A percentile compares a stretch with the other conserved stretches of the same genome.
Conservation (phyloP, 352 stramenopile genomes). For the Thalassiosira exigua region DNA sequence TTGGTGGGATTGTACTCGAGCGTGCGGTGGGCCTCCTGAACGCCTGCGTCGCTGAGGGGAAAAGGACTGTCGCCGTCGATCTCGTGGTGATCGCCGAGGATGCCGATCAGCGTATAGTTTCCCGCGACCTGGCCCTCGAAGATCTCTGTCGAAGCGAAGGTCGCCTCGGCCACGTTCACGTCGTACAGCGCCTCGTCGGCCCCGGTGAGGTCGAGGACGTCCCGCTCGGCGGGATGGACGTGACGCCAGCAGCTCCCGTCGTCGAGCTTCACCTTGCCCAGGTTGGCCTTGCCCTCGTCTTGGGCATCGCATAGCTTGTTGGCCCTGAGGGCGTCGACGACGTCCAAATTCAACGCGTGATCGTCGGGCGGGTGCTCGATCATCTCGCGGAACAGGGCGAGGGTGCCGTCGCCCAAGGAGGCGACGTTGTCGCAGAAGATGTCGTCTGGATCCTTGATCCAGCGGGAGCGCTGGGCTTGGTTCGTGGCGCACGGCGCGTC, state of each 20-base stretch:
- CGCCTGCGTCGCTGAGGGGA: background rate
- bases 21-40: constrained; percentile 9
- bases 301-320: background rate
- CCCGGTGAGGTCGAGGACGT: constrained; percentile 45
- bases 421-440: constrained; percentile 7
- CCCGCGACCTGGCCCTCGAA: constrained; percentile 6
- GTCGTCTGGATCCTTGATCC: constrained; percentile 17
- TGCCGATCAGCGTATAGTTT: constrained; percentile 7
- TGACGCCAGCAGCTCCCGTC: constrained; percentile 47
- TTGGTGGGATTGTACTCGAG: constrained; percentile 22
- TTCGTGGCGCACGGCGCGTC: background rate
- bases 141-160: background rate
- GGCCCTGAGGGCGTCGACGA: constrained; percentile 1
- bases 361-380: background rate
- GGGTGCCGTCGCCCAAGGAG: background rate
- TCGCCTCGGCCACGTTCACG: background rate
- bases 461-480: constrained; percentile 4
- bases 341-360: background rate
- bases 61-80: background rate
- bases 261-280: constrained; percentile 6
- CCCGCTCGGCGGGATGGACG: constrained; percentile 41
- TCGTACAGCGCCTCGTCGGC: background rate
- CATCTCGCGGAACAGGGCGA: constrained; percentile 14
- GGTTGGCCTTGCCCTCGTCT: constrained; percentile 23
- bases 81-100: background rate